Evolutionary conservation across 2,329 filamentous ascomycete species (phyloP).

Genomic region (Phyllosticta citriasiana): DNA sequence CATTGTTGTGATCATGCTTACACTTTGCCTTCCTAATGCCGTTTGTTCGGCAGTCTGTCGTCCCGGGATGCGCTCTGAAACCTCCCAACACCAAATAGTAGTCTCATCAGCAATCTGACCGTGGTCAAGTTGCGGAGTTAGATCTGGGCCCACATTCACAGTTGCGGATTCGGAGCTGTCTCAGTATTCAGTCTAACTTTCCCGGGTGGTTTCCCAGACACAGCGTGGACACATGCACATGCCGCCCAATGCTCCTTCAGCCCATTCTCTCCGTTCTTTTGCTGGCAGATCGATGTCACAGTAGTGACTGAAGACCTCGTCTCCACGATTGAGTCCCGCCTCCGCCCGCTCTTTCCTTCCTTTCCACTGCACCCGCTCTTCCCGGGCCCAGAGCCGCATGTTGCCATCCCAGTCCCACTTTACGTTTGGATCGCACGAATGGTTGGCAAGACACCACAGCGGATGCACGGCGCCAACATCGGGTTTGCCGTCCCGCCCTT

Average conservation of each 20-base stretch:
- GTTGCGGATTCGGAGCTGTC: background rate
- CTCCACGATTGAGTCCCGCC: slow-evolving; percentile 61
- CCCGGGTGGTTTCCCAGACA: slow-evolving; percentile 46
- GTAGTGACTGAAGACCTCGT: slow-evolving; percentile 90
- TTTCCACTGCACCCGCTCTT: slow-evolving; percentile 45
- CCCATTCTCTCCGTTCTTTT: slow-evolving; percentile 78
- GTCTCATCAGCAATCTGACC: background rate
- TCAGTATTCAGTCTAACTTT: background rate
- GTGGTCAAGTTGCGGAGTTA: background rate
- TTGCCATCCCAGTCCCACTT: slow-evolving; percentile 83
- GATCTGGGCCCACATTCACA: background rate
- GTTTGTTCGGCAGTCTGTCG: background rate
- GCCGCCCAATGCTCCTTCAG: slow-evolving; percentile 75
- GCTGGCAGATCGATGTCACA: slow-evolving; percentile 76
- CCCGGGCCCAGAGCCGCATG: slow-evolving; percentile 59
- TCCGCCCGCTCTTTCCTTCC: slow-evolving; percentile 14
- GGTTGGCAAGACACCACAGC: slow-evolving; percentile 92
- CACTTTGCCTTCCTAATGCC: too few species aligned
- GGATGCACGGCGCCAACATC: slow-evolving; percentile 92
- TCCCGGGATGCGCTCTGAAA: background rate
- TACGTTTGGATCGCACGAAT: slow-evolving; percentile 92
- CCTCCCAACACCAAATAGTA: background rate
- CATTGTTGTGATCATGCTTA: background rate
- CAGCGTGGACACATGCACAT: slow-evolving; percentile 82
- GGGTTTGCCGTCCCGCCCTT: slow-evolving; percentile 61